These are phyloP conservation scores for Chlamydomonas incerta DNA, from an alignment of 139 green algal species.

Conservation along the genomic window DNA sequence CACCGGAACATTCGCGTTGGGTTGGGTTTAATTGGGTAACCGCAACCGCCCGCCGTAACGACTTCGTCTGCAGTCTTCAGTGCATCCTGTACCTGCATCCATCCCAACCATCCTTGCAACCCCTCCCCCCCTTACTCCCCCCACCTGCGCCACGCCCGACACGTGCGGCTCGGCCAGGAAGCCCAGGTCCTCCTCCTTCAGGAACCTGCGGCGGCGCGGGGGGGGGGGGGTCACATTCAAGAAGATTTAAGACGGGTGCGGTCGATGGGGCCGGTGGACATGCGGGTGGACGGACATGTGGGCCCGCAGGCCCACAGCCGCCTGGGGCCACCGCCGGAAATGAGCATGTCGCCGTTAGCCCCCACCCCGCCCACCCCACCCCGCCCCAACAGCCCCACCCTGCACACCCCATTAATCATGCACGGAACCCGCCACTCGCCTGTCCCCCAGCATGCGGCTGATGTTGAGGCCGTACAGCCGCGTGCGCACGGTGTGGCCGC, in stretches of 20 bases:
- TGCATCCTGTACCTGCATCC: too few relatives aligned
- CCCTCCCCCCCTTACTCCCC: too few relatives aligned
- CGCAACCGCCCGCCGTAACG: too few relatives aligned
- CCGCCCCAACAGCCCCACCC: not conserved
- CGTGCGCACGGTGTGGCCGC: conserved; percentile 50
- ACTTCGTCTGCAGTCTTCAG: too few relatives aligned
- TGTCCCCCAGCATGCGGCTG: conserved; percentile 70
- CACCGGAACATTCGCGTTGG: too few relatives aligned
- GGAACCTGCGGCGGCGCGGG: conserved; percentile 37
- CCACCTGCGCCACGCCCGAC: not conserved
- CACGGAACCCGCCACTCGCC: conserved; percentile 2
- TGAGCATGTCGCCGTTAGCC: not conserved
- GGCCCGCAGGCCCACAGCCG: too few relatives aligned
- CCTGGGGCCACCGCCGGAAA: too few relatives aligned
- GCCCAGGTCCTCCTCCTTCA: conserved; percentile 70
- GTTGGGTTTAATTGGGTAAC: too few relatives aligned
- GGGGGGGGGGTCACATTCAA: too few relatives aligned
- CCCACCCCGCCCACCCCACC: not conserved
- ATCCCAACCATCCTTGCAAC: too few relatives aligned
- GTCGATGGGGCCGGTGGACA: too few relatives aligned
- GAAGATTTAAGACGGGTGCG: too few relatives aligned
- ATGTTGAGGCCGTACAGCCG: conserved; percentile 73
- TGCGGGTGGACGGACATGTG: not conserved
- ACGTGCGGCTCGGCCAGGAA: conserved; percentile 68
- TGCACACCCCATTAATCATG: not conserved